Evolutionary conservation across 495 filamentous ascomycete species (phyloP).

Genomic region (Tuber melanosporum): DNA sequence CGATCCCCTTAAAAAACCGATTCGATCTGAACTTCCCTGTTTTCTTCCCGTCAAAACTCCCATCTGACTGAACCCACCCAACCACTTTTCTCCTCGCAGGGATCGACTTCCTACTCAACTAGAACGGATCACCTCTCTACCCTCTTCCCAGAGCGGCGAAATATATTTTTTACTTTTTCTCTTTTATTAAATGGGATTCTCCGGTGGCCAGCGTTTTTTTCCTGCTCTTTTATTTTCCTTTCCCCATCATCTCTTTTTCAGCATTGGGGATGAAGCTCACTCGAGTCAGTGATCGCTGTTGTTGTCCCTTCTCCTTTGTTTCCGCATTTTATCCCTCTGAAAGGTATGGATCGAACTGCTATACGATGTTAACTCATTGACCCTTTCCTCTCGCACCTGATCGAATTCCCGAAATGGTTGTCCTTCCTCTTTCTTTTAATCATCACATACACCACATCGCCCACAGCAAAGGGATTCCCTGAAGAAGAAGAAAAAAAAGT

Average conservation of each 20-base stretch:
- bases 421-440: background rate
- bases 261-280: background rate
- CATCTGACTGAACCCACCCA: conserved; percentile 1
- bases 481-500: background rate
- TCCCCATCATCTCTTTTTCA: background rate
- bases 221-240: background rate
- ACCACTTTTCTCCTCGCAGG: background rate
- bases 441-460: background rate
- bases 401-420: background rate
- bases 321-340: background rate
- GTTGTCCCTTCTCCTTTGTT: background rate
- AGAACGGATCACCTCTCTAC: background rate
- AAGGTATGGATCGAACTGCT: background rate
- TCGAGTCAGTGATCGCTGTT: background rate
- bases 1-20: conserved; percentile 1
- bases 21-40: background rate
- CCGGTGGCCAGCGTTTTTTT: conserved; percentile 1
- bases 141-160: background rate
- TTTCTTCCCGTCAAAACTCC: background rate
- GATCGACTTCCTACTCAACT: background rate
- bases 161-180: background rate
- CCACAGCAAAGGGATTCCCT: background rate
- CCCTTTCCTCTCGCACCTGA: background rate
- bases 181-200: conserved; percentile 1
- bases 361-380: background rate